Evolutionary conservation across 164 flowering plant species (phyloP).

Genomic region (Berberis vulgaris): DNA sequence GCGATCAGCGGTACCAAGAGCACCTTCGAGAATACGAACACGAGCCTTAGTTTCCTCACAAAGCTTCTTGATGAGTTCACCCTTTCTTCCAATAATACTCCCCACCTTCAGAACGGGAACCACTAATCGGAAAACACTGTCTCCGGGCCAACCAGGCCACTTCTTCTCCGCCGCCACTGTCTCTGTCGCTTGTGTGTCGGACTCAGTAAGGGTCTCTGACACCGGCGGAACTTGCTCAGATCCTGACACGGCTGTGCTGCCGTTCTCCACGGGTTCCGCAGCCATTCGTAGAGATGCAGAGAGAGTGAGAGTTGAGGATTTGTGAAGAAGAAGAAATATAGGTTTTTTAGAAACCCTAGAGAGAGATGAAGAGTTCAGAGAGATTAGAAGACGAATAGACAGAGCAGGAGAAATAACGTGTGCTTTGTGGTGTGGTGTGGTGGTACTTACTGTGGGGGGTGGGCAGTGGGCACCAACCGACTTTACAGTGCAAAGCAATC

Average conservation of each 20-base stretch:
- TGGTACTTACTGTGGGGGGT: no score
- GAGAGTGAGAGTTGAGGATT: neutral
- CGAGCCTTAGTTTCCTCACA: slow-evolving; percentile 89
- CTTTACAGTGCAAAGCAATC: no score
- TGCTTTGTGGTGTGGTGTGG: no score
- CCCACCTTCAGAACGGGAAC: slow-evolving; percentile 87
- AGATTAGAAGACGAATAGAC: no score
- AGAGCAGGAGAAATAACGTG: no score
- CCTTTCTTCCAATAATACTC: slow-evolving; percentile 86
- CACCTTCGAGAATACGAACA: slow-evolving; percentile 77
- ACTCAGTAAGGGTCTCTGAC: neutral
- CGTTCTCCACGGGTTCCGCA: neutral
- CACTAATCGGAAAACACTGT: slow-evolving; percentile 63
- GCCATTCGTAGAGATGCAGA: neutral
- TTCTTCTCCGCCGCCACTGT: neutral
- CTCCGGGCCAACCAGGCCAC: slow-evolving; percentile 23
- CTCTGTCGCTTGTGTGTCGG: no score
- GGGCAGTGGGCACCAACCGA: no score
- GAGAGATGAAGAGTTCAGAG: no score
- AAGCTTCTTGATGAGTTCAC: slow-evolving; percentile 84
- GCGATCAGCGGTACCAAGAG: slow-evolving; percentile 61
- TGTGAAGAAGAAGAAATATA: no score
- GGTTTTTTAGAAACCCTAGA: no score
- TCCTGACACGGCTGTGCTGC: neutral
- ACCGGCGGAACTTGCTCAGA: neutral